Percentiles rank a stretch among this genome's conserved stretches.
Evolutionary conservation across 352 stramenopile species (phyloP).

Genomic region (Phytopythium vexans): DNA sequence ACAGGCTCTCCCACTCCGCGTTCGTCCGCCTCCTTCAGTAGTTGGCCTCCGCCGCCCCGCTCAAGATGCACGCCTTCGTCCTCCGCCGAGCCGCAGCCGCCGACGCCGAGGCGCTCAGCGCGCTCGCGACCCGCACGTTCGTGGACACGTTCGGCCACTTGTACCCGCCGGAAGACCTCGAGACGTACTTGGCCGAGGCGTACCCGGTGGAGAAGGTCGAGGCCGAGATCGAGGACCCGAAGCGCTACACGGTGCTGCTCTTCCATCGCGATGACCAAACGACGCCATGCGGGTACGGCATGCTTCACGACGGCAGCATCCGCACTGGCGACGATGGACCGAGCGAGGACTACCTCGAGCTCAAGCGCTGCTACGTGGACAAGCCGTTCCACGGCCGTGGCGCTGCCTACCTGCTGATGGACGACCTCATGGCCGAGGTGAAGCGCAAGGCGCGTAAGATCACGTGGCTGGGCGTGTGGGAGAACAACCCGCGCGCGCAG

Average conservation of each 20-base stretch:
- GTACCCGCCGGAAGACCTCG: constrained; percentile 18
- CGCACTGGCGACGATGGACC: constrained; percentile 19
- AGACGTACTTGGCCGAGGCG: constrained; percentile 8
- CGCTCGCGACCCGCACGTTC: constrained; percentile 26
- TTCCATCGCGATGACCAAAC: constrained; percentile 5
- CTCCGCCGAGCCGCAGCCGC: constrained; percentile 13
- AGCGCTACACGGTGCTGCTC: constrained; percentile 26
- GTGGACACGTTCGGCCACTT: constrained; percentile 24
- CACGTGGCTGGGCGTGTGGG: constrained; percentile 32
- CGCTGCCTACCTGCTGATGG: constrained; percentile 19
- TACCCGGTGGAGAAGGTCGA: constrained; percentile 17
- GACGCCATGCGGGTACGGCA: constrained; percentile 18
- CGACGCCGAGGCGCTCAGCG: constrained; percentile 15
- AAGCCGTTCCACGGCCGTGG: constrained; percentile 23
- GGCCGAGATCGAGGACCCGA: constrained; percentile 14
- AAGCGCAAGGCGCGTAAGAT: constrained; percentile 14
- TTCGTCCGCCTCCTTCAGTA: too few species aligned
- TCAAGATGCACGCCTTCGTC: not conserved
- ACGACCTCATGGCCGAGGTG: constrained; percentile 22
- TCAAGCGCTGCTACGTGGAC: constrained; percentile 33
- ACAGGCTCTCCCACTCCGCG: not conserved
- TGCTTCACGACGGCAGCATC: constrained; percentile 18
- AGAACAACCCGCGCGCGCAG: constrained; percentile 27
- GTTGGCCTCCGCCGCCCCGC: not conserved
- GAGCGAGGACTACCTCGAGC: constrained; percentile 17